Evolutionary conservation across 83 land plant species (phyloP).

Genomic region (Diphasiastrum complanatum): DNA sequence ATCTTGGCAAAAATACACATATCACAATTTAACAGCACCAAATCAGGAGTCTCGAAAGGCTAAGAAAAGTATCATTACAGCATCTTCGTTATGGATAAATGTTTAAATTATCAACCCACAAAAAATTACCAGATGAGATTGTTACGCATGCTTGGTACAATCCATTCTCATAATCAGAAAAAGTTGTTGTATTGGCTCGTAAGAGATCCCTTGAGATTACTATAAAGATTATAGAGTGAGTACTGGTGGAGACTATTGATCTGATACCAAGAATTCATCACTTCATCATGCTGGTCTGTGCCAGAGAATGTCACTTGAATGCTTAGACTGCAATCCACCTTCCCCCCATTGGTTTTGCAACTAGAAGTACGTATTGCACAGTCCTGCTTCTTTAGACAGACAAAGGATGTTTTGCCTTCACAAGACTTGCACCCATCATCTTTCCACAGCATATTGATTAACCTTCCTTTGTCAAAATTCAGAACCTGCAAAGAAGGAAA

Average conservation of each 20-base stretch:
- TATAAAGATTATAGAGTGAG: slow-evolving; percentile 61
- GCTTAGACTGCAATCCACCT: slow-evolving; percentile 70
- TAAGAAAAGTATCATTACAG: no score
- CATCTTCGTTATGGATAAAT: no score
- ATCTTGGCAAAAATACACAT: no score
- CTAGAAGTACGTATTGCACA: slow-evolving; percentile 51
- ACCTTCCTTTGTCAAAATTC: slow-evolving; percentile 68
- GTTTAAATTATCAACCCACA: no score
- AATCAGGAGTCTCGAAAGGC: no score
- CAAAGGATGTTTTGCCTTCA: slow-evolving; percentile 45
- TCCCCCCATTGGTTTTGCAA: slow-evolving; percentile 52
- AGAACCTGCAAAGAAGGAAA: slow-evolving; percentile 46
- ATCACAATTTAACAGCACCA: no score
- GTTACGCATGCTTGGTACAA: no score
- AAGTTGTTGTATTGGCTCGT: slow-evolving; percentile 51
- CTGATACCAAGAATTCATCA: slow-evolving; percentile 89
- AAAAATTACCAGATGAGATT: no score
- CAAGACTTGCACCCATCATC: slow-evolving; percentile 73
- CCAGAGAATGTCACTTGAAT: slow-evolving; percentile 82
- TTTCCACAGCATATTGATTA: slow-evolving; percentile 78
- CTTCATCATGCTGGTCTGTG: slow-evolving; percentile 64
- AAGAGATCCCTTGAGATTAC: slow-evolving; percentile 55
- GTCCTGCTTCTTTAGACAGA: slow-evolving; percentile 50
- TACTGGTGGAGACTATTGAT: slow-evolving; percentile 66
- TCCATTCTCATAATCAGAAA: no score